phyloP scores from a whole-genome alignment of 768 basidiomycete genomes.

The Tylopilus sp. region DNA sequence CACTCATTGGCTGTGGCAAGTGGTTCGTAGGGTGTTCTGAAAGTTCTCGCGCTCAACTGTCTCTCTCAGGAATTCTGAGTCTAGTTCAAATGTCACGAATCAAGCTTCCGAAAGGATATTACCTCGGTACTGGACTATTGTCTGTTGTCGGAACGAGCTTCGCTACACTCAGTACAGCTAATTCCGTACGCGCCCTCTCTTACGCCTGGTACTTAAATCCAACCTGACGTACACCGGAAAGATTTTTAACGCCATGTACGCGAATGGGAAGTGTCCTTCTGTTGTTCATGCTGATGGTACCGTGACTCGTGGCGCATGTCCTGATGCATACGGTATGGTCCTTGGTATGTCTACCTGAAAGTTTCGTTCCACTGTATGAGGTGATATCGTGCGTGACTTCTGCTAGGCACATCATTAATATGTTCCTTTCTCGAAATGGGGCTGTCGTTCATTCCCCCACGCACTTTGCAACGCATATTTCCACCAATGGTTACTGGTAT shows the following conservation, averaged over 20 bases:
- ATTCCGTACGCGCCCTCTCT: constrained; percentile 43
- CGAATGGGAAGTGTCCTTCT: constrained; percentile 71
- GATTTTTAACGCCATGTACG: constrained; percentile 78
- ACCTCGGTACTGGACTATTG: constrained; percentile 76
- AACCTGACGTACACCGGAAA: constrained; percentile 19
- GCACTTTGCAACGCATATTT: constrained; percentile 61
- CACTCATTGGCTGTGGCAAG: constrained; percentile 74
- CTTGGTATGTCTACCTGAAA: constrained; percentile 44
- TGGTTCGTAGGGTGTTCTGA: neutral
- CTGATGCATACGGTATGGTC: constrained; percentile 77
- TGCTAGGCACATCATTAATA: constrained; percentile 66
- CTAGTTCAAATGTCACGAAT: constrained; percentile 76
- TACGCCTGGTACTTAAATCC: neutral
- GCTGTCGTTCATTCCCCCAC: constrained; percentile 69
- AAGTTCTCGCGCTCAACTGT: neutral
- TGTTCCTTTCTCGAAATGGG: constrained; percentile 81
- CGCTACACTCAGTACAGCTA: constrained; percentile 71
- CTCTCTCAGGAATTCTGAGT: constrained; percentile 60
- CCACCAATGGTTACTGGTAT: constrained; percentile 76
- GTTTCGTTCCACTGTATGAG: neutral
- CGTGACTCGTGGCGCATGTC: constrained; percentile 58
- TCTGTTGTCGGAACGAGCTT: constrained; percentile 83
- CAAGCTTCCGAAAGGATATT: constrained; percentile 57
- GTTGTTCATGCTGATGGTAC: constrained; percentile 56
- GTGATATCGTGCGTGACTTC: neutral